phyloP scores from a whole-genome alignment of 768 basidiomycete species.

The Xerocomus brunneocitrinus region DNA sequence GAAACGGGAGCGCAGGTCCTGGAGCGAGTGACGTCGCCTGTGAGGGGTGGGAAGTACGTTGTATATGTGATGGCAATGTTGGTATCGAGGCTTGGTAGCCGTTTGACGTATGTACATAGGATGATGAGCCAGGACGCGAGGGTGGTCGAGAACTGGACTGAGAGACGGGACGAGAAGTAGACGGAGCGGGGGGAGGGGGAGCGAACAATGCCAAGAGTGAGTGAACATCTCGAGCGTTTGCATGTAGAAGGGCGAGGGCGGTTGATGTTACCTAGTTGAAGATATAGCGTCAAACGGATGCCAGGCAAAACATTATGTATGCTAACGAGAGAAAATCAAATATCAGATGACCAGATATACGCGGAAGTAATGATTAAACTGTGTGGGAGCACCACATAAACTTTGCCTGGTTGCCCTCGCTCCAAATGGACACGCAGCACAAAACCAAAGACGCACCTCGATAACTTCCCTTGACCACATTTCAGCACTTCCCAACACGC shows the following conservation, averaged over 20 bases:
- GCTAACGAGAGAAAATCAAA: conserved; percentile 24
- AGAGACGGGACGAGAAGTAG: conserved; percentile 19
- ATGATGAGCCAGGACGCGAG: conserved; percentile 19
- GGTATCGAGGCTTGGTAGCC: conserved; percentile 1
- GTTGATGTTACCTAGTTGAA: conserved; percentile 24
- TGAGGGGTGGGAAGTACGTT: conserved; percentile 6
- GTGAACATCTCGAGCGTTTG: conserved; percentile 19
- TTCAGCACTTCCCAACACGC: conserved; percentile 30
- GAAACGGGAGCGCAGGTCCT: conserved; percentile 14
- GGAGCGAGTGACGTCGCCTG: background rate
- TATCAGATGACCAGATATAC: conserved; percentile 40
- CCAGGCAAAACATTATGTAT: background rate
- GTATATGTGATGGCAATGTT: conserved; percentile 8
- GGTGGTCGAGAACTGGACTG: conserved; percentile 19
- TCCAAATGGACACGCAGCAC: conserved; percentile 3
- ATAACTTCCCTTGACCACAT: conserved; percentile 60
- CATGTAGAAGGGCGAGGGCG: conserved; percentile 28
- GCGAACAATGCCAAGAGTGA: conserved; percentile 22
- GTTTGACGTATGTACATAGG: conserved; percentile 6
- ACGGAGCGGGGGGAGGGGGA: conserved; percentile 3
- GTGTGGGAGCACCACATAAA: conserved; percentile 45
- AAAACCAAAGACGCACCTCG: conserved; percentile 20
- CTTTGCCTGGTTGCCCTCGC: conserved; percentile 29
- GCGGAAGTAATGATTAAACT: conserved; percentile 16
- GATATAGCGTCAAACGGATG: conserved; percentile 1